These are phyloP conservation scores for Royoungia palumana DNA, from an alignment of 768 basidiomycete species.

Conservation along the genomic window DNA sequence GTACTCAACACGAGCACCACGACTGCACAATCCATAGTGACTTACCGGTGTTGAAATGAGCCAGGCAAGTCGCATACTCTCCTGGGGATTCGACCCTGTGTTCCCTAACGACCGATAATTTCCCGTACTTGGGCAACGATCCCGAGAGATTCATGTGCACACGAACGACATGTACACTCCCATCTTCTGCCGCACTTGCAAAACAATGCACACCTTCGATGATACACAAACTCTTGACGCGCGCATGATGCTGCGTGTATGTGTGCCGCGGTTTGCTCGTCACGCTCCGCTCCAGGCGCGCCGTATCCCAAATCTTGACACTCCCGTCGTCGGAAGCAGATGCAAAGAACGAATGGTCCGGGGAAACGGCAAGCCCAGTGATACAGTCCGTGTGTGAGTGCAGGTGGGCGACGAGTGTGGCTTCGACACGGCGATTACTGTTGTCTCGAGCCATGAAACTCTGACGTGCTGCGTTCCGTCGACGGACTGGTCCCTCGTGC, in stretches of 20 bases:
- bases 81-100: constrained; percentile 68
- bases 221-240: constrained; percentile 67
- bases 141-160: constrained; percentile 70
- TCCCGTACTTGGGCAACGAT: constrained; percentile 78
- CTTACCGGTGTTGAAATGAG: constrained; percentile 75
- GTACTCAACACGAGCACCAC: not conserved
- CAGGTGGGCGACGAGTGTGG: constrained; percentile 80
- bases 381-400: constrained; percentile 78
- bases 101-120: constrained; percentile 77
- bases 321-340: constrained; percentile 93
- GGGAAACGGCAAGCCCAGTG: constrained; percentile 80
- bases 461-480: constrained; percentile 70
- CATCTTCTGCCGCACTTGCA: constrained; percentile 81
- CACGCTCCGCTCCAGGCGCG: constrained; percentile 90
- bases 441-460: constrained; percentile 66
- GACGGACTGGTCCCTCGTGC: constrained; percentile 74
- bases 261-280: constrained; percentile 79
- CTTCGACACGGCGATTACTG: constrained; percentile 58
- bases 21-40: not conserved
- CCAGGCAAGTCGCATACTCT: constrained; percentile 82
- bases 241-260: constrained; percentile 69
- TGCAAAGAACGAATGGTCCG: constrained; percentile 93
- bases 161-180: constrained; percentile 79
- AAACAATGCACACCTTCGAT: constrained; percentile 88
- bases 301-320: constrained; percentile 90